A percentile compares a stretch with the other conserved stretches of the same genome.
Evolutionary conservation across 2,329 filamentous ascomycete genomes (phyloP).

Genomic region (Atkinsonella hypoxylon): DNA sequence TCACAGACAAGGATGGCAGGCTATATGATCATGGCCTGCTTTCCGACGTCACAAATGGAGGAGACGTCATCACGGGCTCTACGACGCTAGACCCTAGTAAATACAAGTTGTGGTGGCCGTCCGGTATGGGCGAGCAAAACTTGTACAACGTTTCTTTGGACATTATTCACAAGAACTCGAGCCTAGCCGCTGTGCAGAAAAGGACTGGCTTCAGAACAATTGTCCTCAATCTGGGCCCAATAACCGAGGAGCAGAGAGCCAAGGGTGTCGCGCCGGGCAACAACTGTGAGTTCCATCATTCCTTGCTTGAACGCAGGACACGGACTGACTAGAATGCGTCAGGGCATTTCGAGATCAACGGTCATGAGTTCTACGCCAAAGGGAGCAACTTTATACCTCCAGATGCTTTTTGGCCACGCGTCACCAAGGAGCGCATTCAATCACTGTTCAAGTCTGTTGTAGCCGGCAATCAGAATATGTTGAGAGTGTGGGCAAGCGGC

Average conservation of each 20-base stretch:
- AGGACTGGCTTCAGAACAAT: constrained; percentile 51
- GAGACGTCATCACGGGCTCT: constrained; percentile 35
- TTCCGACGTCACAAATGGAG: constrained; percentile 25
- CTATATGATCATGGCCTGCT: constrained; percentile 17
- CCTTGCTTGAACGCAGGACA: no score
- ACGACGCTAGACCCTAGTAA: constrained; percentile 27
- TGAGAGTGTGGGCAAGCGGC: constrained; percentile 49
- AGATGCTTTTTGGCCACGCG: constrained; percentile 23
- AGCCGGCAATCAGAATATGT: constrained; percentile 49
- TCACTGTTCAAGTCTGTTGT: constrained; percentile 36
- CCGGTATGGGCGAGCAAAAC: constrained; percentile 41
- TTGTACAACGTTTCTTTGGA: constrained; percentile 44
- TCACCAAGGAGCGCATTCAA: constrained; percentile 38
- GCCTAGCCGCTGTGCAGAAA: constrained; percentile 28
- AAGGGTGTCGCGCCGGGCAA: constrained; percentile 30
- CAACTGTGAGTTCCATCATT: constrained; percentile 22
- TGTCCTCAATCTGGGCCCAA: constrained; percentile 41
- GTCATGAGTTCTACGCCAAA: constrained; percentile 46
- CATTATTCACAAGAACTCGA: constrained; percentile 26
- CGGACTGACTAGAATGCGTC: neutral
- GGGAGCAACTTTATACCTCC: constrained; percentile 11
- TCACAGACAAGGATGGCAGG: constrained; percentile 29
- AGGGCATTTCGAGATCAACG: constrained; percentile 55
- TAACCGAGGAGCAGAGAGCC: constrained; percentile 39
- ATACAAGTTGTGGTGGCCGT: constrained; percentile 50